Evolutionary conservation across 2,329 filamentous ascomycete species (phyloP).

Genomic region (Akanthomyces uredinophilus): DNA sequence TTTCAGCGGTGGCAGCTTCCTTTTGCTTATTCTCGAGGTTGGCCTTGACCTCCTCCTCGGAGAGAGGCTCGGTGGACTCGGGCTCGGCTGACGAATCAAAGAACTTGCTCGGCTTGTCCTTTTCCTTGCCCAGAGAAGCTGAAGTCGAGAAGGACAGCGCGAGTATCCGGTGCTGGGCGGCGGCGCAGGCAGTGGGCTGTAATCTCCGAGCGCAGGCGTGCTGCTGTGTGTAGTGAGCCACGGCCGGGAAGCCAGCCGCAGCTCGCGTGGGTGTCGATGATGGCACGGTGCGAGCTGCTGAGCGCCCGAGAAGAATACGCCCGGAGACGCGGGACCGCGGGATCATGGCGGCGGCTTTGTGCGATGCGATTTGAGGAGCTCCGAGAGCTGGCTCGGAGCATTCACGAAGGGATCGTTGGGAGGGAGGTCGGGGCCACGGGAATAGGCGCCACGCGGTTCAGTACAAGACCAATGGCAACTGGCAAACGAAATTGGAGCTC

Average conservation of each 20-base stretch:
- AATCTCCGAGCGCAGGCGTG: conserved; percentile 30
- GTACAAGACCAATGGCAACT: not conserved
- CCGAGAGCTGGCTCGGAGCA: conserved; percentile 15
- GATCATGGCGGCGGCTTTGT: conserved; percentile 31
- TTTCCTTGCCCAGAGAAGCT: conserved; percentile 30
- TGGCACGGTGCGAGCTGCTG: conserved; percentile 25
- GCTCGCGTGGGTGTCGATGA: conserved; percentile 18
- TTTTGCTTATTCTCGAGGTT: conserved; percentile 44
- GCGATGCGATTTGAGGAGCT: conserved; percentile 5
- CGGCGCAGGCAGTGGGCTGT: conserved; percentile 17
- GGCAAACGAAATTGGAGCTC: not conserved
- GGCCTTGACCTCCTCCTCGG: conserved; percentile 48
- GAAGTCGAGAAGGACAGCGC: conserved; percentile 34
- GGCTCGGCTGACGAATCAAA: conserved; percentile 43
- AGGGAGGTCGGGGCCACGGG: not conserved
- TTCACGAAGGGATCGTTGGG: not conserved
- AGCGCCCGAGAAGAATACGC: conserved; percentile 34
- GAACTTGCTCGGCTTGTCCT: conserved; percentile 40
- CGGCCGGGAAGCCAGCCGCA: conserved; percentile 25
- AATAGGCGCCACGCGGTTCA: not conserved
- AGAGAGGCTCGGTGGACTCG: conserved; percentile 39
- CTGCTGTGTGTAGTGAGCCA: conserved; percentile 22
- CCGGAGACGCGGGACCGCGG: conserved; percentile 36
- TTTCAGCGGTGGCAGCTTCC: conserved; percentile 33
- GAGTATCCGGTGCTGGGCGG: conserved; percentile 24